A percentile compares a stretch with the other conserved stretches of the same genome.
Evolutionary conservation across 1,284 basidiomycete genomes (phyloP).

Genomic region (Puccinia triticina): DNA sequence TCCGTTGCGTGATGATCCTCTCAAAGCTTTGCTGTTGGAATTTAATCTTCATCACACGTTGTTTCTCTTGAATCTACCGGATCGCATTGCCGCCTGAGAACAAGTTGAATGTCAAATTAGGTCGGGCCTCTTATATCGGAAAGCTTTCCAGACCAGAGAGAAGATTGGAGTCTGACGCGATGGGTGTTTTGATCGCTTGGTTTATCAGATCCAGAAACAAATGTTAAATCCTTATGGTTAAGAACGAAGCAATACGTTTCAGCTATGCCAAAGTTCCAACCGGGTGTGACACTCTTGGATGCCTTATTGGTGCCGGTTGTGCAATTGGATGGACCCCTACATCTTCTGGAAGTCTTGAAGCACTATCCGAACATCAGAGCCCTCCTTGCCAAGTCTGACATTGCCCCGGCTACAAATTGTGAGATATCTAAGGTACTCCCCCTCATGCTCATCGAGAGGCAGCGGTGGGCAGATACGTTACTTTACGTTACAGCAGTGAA

Average conservation of each 20-base stretch:
- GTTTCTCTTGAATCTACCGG: conserved; percentile 69
- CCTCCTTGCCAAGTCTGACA: too few relatives aligned
- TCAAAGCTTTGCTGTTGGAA: conserved; percentile 77
- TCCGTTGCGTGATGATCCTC: conserved; percentile 72
- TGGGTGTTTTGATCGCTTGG: not conserved
- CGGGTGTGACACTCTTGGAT: conserved; percentile 83
- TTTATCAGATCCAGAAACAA: conserved; percentile 77
- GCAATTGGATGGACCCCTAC: too few relatives aligned
- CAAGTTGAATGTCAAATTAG: conserved; percentile 62
- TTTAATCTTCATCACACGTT: conserved; percentile 51
- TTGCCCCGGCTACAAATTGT: too few relatives aligned
- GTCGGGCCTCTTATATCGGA: conserved; percentile 63
- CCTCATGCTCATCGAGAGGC: too few relatives aligned
- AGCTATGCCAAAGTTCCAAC: conserved; percentile 90
- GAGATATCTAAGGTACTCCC: too few relatives aligned
- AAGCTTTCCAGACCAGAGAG: not conserved
- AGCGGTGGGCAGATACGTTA: too few relatives aligned
- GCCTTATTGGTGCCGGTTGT: conserved; percentile 83
- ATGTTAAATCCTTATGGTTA: conserved; percentile 90
- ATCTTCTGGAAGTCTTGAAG: too few relatives aligned
- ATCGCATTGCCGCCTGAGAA: conserved; percentile 69
- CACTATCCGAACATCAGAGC: too few relatives aligned
- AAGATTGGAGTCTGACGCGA: not conserved
- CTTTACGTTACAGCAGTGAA: too few relatives aligned
- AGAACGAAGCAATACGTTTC: conserved; percentile 94